phyloP scores from a whole-genome alignment of 805 yeast species.

The Pichia scutulata region DNA sequence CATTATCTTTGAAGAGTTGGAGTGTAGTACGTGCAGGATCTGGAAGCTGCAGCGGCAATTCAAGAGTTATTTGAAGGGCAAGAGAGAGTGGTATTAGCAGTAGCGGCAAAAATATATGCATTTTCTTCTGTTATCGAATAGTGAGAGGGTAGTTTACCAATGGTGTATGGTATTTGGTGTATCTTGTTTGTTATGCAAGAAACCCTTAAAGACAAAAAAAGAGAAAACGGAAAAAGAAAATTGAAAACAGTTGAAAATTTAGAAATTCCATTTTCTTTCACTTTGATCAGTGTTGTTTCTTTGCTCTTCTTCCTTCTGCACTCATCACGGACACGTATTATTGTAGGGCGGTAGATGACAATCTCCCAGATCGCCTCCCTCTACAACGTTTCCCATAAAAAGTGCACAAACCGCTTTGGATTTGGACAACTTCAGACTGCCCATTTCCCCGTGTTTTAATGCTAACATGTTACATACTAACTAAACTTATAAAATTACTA shows the following conservation, averaged over 20 bases:
- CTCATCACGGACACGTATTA: constrained; percentile 31
- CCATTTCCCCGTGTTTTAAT: neutral
- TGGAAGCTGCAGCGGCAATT: neutral
- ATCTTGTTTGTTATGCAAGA: too few relatives aligned
- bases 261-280: too few relatives aligned
- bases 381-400: constrained; percentile 32
- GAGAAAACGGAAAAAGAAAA: too few relatives aligned
- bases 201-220: too few relatives aligned
- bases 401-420: neutral
- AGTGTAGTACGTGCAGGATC: neutral
- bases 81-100: neutral
- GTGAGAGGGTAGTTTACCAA: too few relatives aligned
- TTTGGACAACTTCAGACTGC: neutral
- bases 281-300: neutral
- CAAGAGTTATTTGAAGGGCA: neutral
- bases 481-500: neutral
- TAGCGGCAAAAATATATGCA: neutral
- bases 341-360: constrained; percentile 34
- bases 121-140: too few relatives aligned
- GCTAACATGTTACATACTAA: too few relatives aligned
- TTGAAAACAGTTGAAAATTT: too few relatives aligned
- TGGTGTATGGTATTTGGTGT: too few relatives aligned
- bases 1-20: neutral
- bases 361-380: constrained; percentile 30
- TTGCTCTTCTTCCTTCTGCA: constrained; percentile 18